These are phyloP conservation scores for Colletotrichum simmondsii DNA, from an alignment of 2,329 filamentous ascomycete genomes.

Conservation along the genomic window DNA sequence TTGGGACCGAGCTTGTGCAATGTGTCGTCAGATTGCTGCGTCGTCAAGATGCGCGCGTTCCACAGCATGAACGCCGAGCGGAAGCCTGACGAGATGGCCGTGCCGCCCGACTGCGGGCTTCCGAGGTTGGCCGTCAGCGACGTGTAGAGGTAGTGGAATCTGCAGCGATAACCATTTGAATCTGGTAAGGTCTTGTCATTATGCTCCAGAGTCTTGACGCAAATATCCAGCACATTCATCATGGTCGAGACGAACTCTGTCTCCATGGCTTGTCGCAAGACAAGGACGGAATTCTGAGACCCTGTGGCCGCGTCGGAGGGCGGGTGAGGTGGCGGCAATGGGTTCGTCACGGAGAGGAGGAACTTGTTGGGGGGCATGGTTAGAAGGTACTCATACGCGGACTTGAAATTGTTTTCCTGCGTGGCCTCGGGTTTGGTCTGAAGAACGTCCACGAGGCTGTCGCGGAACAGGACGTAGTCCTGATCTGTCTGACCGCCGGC, in stretches of 20 bases:
- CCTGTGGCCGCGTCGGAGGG: constrained; percentile 29
- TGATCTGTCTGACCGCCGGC: too few species aligned
- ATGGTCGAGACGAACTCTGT: constrained; percentile 29
- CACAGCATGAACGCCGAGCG: neutral
- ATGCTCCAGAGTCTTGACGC: constrained; percentile 24
- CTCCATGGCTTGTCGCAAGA: constrained; percentile 30
- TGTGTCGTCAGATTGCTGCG: neutral
- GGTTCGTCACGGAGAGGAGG: constrained; percentile 19
- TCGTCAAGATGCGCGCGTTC: neutral
- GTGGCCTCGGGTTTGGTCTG: too few species aligned
- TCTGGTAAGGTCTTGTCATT: constrained; percentile 23
- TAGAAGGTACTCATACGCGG: neutral
- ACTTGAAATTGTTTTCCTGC: too few species aligned
- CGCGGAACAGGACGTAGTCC: too few species aligned
- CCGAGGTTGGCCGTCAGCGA: constrained; percentile 32
- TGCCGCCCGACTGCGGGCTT: constrained; percentile 29
- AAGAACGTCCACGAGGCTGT: too few species aligned
- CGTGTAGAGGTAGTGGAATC: constrained; percentile 34
- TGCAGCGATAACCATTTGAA: constrained; percentile 12
- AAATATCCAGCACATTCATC: constrained; percentile 33
- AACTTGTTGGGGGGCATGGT: constrained; percentile 32
- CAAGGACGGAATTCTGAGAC: constrained; percentile 32
- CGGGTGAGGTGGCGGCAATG: constrained; percentile 24
- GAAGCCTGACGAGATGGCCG: constrained; percentile 4
- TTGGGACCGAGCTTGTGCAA: neutral